Percentiles rank a stretch among this genome's conserved stretches.
These are phyloP conservation scores for Buxus sempervirens DNA, from an alignment of 164 flowering plant species.

Conservation along the genomic window DNA sequence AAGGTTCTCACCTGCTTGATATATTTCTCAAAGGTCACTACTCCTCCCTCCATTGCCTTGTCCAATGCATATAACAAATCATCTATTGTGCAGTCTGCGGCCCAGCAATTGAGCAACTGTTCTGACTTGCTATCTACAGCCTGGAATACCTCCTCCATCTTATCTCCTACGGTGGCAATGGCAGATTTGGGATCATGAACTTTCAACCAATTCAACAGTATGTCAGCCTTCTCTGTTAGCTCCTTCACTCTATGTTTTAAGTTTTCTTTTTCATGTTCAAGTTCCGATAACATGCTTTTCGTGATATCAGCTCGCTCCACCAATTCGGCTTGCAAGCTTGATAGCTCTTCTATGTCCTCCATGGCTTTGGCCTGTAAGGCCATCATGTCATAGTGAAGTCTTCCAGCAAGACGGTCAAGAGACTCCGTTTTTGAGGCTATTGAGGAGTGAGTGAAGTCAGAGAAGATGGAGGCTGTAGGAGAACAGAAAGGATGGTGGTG, in stretches of 20 bases:
- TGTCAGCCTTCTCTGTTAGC: conserved; percentile 27
- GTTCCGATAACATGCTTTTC: conserved; percentile 17
- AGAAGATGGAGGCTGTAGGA: background rate
- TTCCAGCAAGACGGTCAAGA: conserved; percentile 35
- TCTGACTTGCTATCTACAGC: conserved; percentile 27
- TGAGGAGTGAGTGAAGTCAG: conserved; percentile 19
- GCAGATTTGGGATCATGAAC: conserved; percentile 17
- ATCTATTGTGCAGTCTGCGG: conserved; percentile 44
- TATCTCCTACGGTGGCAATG: background rate
- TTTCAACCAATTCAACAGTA: conserved; percentile 40
- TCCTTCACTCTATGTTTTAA: conserved; percentile 27
- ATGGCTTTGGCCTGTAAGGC: conserved; percentile 18
- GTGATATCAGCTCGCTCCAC: conserved; percentile 16
- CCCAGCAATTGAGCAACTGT: conserved; percentile 23
- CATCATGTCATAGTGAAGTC: conserved; percentile 32
- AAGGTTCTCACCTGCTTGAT: conserved; percentile 37
- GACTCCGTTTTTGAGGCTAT: conserved; percentile 42
- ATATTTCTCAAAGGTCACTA: conserved; percentile 29
- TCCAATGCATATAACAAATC: conserved; percentile 55
- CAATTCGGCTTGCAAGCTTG: conserved; percentile 28
- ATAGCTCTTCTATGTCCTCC: conserved; percentile 34
- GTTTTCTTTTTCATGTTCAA: conserved; percentile 28
- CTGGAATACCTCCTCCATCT: conserved; percentile 35
- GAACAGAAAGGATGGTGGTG: conserved; percentile 38
- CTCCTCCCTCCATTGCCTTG: conserved; percentile 36